A percentile compares a stretch with the other conserved stretches of the same genome.
Evolutionary conservation across 164 flowering plant species (phyloP).

Genomic region (Chloranthus sessilifolius): DNA sequence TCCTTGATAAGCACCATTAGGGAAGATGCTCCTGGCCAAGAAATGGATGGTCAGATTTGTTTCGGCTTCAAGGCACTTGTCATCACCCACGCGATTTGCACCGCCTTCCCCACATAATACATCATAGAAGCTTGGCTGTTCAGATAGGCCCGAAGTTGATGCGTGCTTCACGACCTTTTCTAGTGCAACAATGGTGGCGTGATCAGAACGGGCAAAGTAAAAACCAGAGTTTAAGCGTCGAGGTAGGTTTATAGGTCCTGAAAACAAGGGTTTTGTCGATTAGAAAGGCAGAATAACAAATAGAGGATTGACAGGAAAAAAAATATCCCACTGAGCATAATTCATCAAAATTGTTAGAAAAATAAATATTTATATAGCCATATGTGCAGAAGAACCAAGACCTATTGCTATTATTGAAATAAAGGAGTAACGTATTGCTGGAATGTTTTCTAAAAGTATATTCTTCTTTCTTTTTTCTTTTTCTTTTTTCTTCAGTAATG

Average conservation of each 20-base stretch:
- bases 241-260: conserved; percentile 83
- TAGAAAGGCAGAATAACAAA: neutral
- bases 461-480: no score
- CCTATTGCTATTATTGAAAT: no score
- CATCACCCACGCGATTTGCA: conserved; percentile 51
- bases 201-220: conserved; percentile 79
- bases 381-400: no score
- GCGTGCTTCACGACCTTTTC: conserved; percentile 93
- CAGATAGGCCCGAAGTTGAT: conserved; percentile 64
- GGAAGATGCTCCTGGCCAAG: conserved; percentile 73
- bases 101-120: conserved; percentile 84
- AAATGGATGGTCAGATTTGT: conserved; percentile 72
- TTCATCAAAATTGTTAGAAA: no score
- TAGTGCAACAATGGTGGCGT: conserved; percentile 64
- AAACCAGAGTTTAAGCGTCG: conserved; percentile 92
- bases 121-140: conserved; percentile 97
- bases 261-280: conserved; percentile 9
- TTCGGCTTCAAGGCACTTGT: conserved; percentile 74
- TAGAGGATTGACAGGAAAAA: neutral
- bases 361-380: no score
- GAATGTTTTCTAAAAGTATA: no score
- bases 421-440: no score
- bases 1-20: conserved; percentile 85
- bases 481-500: no score
- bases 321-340: no score